phyloP scores from a whole-genome alignment of 441 rosid genomes.

The Syzygium syzygioides region DNA sequence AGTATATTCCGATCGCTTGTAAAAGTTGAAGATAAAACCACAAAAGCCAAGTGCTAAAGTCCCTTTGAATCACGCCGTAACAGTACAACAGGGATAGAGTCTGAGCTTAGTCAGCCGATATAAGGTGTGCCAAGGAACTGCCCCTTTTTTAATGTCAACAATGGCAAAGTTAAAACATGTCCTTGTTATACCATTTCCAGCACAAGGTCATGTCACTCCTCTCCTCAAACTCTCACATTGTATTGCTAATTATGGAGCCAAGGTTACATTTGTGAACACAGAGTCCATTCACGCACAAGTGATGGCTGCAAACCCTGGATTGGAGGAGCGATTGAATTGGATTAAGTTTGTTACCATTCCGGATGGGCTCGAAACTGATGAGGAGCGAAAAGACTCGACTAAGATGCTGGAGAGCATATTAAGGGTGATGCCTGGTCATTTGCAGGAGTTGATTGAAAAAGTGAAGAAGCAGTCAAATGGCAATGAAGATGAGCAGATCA shows the following conservation, averaged over 20 bases:
- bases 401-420: neutral
- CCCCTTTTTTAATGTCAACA: no score
- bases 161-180: slow-evolving; percentile 9
- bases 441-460: slow-evolving; percentile 14
- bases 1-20: neutral
- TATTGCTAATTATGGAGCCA: slow-evolving; percentile 15
- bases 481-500: slow-evolving; percentile 7
- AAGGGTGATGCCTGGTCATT: neutral
- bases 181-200: slow-evolving; percentile 18
- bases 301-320: neutral
- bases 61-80: neutral
- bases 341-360: slow-evolving; percentile 17
- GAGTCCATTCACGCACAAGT: slow-evolving; percentile 5
- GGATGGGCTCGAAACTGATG: slow-evolving; percentile 10
- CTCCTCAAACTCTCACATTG: slow-evolving; percentile 23
- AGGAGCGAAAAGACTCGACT: neutral
- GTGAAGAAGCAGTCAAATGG: neutral
- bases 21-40: no score
- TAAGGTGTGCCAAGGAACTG: neutral
- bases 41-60: neutral
- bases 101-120: neutral
- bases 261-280: slow-evolving; percentile 14
- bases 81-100: no score
- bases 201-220: slow-evolving; percentile 33
- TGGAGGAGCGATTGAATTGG: neutral